phyloP scores from a whole-genome alignment of 192 early-diverging fungal genomes.

The Backusella tarrabulga region DNA sequence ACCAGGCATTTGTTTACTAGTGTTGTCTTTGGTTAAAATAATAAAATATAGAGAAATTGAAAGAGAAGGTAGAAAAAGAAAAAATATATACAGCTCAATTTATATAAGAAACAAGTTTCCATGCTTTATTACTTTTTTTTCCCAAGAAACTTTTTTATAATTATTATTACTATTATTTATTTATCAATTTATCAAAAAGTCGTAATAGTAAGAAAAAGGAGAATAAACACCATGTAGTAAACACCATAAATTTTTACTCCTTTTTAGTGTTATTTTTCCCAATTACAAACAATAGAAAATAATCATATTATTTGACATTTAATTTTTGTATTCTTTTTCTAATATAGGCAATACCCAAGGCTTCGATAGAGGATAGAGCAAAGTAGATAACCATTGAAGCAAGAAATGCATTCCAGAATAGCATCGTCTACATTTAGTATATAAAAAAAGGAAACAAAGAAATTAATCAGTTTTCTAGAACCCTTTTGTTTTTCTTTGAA shows the following conservation, averaged over 20 bases:
- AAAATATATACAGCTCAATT: neutral
- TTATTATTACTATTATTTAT: neutral
- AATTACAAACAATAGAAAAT: neutral
- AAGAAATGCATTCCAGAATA: constrained; percentile 80
- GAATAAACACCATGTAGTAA: neutral
- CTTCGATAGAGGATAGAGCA: constrained; percentile 77
- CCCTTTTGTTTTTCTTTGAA: too few relatives aligned
- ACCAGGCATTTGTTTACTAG: neutral
- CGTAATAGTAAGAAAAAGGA: constrained; percentile 4
- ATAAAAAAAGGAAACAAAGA: constrained; percentile 13
- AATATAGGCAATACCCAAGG: constrained; percentile 76
- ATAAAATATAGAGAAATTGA: neutral
- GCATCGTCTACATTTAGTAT: constrained; percentile 38
- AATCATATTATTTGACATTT: constrained; percentile 3
- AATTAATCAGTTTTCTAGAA: neutral
- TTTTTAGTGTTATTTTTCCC: neutral
- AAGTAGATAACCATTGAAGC: constrained; percentile 85
- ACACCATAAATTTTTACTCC: neutral
- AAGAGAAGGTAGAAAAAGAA: neutral
- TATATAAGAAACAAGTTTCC: constrained; percentile 3
- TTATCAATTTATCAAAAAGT: constrained; percentile 1
- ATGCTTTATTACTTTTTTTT: neutral
- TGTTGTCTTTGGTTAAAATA: neutral
- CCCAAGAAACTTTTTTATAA: neutral
- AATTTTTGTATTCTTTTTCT: constrained; percentile 47